Conservation (phyloP, 495 filamentous ascomycete species). For the Lineolata rhizophorae region DNA sequence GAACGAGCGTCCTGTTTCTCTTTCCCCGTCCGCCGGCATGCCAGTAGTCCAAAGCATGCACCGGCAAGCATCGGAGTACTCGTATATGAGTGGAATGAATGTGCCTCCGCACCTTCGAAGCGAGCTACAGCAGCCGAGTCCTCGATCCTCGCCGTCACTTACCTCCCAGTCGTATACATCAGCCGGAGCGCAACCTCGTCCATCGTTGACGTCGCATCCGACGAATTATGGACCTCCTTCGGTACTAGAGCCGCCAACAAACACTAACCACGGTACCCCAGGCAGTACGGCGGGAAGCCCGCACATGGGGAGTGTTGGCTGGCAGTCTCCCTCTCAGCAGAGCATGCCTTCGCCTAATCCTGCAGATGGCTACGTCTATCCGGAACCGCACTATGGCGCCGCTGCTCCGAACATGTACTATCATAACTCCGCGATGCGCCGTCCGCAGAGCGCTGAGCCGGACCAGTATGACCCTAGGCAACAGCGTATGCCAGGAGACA, state of each 20-base stretch:
- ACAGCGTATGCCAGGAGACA: conserved; percentile 9
- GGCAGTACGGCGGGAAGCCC: conserved; percentile 19
- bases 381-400: conserved; percentile 14
- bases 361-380: conserved; percentile 17
- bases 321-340: conserved; percentile 19
- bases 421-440: conserved; percentile 13
- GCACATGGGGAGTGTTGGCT: conserved; percentile 18
- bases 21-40: conserved; percentile 61
- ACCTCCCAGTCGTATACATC: conserved; percentile 39
- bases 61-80: conserved; percentile 38
- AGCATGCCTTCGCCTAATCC: conserved; percentile 11
- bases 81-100: conserved; percentile 38
- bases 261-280: conserved; percentile 16
- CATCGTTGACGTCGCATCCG: conserved; percentile 61
- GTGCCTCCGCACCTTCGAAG: conserved; percentile 70
- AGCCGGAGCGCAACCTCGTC: conserved; percentile 26
- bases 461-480: conserved; percentile 17
- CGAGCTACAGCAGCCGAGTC: conserved; percentile 54
- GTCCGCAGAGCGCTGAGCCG: conserved; percentile 20
- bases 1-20: conserved; percentile 46
- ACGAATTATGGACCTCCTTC: conserved; percentile 58
- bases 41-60: conserved; percentile 52
- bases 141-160: conserved; percentile 41
- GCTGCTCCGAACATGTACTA: conserved; percentile 14
- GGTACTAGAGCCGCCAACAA: conserved; percentile 60